Conservation (phyloP, 163 green algal genomes). For the Scenedesmus sp. region DNA sequence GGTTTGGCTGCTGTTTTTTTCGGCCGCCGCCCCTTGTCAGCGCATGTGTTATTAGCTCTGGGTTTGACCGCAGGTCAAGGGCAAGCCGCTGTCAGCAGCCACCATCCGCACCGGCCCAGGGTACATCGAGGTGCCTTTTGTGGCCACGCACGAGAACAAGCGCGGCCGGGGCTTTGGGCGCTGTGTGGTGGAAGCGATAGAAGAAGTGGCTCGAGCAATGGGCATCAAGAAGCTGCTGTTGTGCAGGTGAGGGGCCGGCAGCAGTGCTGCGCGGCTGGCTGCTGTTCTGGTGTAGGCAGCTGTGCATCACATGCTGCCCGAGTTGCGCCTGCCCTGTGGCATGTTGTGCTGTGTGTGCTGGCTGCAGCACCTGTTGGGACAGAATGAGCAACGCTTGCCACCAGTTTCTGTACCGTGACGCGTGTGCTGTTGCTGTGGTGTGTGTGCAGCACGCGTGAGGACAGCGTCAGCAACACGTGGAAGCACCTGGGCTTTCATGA, state of each 20-base stretch:
- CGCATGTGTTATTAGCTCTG: no score
- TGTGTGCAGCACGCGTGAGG: constrained; percentile 67
- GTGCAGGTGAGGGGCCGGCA: constrained; percentile 60
- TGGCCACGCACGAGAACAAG: constrained; percentile 88
- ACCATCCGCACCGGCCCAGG: constrained; percentile 87
- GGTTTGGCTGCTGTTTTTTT: no score
- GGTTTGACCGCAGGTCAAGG: constrained; percentile 71
- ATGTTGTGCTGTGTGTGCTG: no score
- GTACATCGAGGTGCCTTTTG: constrained; percentile 93
- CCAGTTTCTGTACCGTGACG: background rate
- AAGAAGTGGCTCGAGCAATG: constrained; percentile 82
- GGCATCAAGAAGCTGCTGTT: constrained; percentile 84
- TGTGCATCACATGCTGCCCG: no score
- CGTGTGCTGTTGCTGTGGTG: background rate
- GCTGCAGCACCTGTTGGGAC: no score
- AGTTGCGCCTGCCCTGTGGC: no score
- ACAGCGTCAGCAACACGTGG: constrained; percentile 83
- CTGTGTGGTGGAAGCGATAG: constrained; percentile 89
- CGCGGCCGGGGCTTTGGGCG: constrained; percentile 86
- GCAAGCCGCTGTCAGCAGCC: constrained; percentile 86
- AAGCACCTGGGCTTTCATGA: constrained; percentile 89
- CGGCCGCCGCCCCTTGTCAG: background rate
- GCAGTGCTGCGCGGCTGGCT: no score
- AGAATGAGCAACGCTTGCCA: no score
- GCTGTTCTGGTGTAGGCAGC: no score